Evolutionary conservation across 306 rosid genomes (phyloP), one percentile per base, ranked within the genome.

Genomic region (Lithocarpus polystachyus): DNA sequence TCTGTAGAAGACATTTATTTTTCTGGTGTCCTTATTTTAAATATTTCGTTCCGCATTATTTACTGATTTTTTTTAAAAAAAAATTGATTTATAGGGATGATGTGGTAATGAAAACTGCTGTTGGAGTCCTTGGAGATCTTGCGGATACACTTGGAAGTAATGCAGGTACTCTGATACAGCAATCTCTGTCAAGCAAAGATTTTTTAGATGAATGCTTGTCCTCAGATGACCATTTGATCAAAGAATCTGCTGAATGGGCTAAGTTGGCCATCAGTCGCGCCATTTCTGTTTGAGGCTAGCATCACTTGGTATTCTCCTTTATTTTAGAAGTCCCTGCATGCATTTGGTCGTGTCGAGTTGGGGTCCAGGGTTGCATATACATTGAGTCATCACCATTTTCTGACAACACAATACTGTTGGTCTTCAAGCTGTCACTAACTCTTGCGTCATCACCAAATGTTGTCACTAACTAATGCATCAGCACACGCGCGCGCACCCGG

Each of bases 211-310:
- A 91, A 79, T 93, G 98, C 82, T 85, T 93, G 89, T 90, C 98
- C 78, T 91, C 98, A 4, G 97, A 93, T 60, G 98, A 93, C 80
- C 85, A 87, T 86, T 77, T 91, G 88, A 91, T 93, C 72, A 93
- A 90, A 81, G 93, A 91, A 86, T 93, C 97, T 77, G 98, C 98
- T 79, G 94, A 93, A 84, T 93, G 98, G 98, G 98, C 98, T 80
- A 90, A 82, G 91, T 87, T 87, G 92, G 98, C 98, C 71, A 93
- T 93, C 75, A 86, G 24, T 72, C 98, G 98, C 40, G 95, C 95
- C 67, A 91, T 93, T 83, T 88, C 98, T 84, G 92, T 91, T 81
- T 93, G 90, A 92, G 88, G 84, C 83, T 6, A 45, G 56, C 54
- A 79, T 82, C 68, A 13, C 60, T 83, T 78, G 80, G 85, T 80